Base-by-base conservation (phyloP, 352 stramenopile species). In the Globisporangium solare region DNA sequence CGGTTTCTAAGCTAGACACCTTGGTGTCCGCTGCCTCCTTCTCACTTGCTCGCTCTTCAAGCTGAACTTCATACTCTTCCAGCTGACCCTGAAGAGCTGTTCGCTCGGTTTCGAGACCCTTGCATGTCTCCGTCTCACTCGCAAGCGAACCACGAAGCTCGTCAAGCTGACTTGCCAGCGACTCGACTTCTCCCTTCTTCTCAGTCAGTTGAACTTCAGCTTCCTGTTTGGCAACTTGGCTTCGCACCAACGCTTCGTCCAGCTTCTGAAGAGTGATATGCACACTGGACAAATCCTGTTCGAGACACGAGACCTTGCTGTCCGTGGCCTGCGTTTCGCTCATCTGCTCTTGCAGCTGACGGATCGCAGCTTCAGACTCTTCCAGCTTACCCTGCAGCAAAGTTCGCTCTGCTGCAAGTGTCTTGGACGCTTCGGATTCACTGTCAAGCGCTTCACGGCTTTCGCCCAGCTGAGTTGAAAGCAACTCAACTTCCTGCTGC, bases 341-440 rank as follows among this genome's bases (percentile, higher is more conserved):
- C 27, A 35, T 35, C 27, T 10, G 24, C 5, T 35, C 27, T 35
- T 35, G 27, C 7, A 35, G 27, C 24, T 22, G 40, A 10, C 27
- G 27, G 7, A 35, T 35, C 27, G 27, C 27, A 15, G n/a, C 46
- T 41, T 40, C 41, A 20, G 24, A 41, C 40, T 43, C 43, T 32
- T n/a, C 5, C 5, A 18, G n/a, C 21, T 54, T 54, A 11, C 3
- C n/a, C 21, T 39, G 52, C 17, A 58, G 52, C 21, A 20, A 49
- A 14, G 42, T 47, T 32, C 51, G 42, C 18, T 51, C 42, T 10
- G 31, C 42, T 46, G 27, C 21, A 15, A 59, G 20, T 10, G 27
- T 18, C 20, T 58, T 18, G 18, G n/a, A 45, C 54, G 32, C 40
- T 32, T 41, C 53, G 6, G 35, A 46, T n/a, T 50, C 42, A 21